Percentiles rank a stretch among this genome's conserved stretches.
Evolutionary conservation across 2,329 filamentous ascomycete genomes (phyloP).

Genomic region (Orbilia brochopaga): DNA sequence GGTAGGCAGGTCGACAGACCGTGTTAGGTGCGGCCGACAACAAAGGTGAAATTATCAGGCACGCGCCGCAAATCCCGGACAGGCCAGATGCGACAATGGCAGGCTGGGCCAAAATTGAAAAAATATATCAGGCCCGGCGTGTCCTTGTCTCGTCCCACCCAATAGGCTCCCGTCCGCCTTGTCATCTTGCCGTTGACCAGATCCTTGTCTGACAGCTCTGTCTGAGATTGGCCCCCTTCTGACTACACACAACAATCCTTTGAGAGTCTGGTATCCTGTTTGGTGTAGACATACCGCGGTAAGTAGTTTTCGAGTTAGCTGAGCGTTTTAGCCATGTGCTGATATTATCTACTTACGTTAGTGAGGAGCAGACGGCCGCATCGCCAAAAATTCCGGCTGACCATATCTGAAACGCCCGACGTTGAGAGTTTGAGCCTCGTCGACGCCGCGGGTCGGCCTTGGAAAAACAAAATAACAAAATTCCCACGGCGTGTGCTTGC

Average conservation of each 20-base stretch:
- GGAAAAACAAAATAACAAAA: not conserved
- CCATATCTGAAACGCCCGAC: slow-evolving; percentile 1
- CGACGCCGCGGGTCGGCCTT: not conserved
- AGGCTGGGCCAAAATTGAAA: slow-evolving; percentile 16
- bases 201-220: slow-evolving; percentile 36
- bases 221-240: slow-evolving; percentile 23
- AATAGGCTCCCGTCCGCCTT: slow-evolving; percentile 38
- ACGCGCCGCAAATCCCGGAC: not conserved
- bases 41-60: not conserved
- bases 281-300: not conserved
- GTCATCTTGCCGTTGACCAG: slow-evolving; percentile 4
- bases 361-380: not conserved
- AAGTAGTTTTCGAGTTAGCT: too few species aligned
- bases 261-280: not conserved
- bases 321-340: too few species aligned
- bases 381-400: not conserved
- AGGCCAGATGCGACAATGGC: not conserved
- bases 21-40: slow-evolving; percentile 16
- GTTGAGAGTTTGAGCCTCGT: not conserved
- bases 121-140: slow-evolving; percentile 17
- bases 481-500: not conserved
- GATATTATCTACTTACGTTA: not conserved
- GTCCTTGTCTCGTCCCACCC: slow-evolving; percentile 7
- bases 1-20: slow-evolving; percentile 13
- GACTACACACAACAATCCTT: not conserved